Percentiles rank a stretch among this genome's conserved stretches.
phyloP scores from a whole-genome alignment of 1,284 basidiomycete species.

The Trametes versicolor region DNA sequence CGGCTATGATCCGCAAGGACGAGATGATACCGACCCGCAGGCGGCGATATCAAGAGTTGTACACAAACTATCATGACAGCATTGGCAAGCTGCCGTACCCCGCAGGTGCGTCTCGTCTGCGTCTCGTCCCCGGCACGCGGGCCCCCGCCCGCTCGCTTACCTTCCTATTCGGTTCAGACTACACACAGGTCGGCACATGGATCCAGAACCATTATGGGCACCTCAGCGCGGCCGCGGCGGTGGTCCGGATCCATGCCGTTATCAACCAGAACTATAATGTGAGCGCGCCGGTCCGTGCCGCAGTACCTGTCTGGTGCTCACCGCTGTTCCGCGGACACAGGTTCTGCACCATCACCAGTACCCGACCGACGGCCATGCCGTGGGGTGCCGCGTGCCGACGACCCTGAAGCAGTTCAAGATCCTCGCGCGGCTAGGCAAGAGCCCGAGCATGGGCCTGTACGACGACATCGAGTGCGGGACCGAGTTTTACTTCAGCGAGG shows the following conservation, averaged over 20 bases:
- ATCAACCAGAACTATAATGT: conserved; percentile 69
- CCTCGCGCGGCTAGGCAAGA: conserved; percentile 67
- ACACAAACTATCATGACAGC: conserved; percentile 50
- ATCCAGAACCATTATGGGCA: conserved; percentile 62
- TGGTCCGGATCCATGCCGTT: conserved; percentile 75
- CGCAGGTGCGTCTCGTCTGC: conserved; percentile 50
- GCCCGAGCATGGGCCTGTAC: conserved; percentile 62
- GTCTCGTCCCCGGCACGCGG: no score
- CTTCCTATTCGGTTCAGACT: conserved; percentile 52
- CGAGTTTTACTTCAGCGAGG: conserved; percentile 72
- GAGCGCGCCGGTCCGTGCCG: conserved; percentile 2
- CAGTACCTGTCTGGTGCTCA: neutral
- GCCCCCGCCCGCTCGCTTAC: neutral
- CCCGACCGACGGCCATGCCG: conserved; percentile 6
- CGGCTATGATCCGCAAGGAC: conserved; percentile 74
- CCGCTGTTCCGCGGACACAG: conserved; percentile 33
- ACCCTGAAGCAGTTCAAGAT: conserved; percentile 79
- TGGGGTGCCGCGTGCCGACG: conserved; percentile 61
- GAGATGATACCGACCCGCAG: conserved; percentile 67
- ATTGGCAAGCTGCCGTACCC: conserved; percentile 62
- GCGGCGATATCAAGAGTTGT: conserved; percentile 61
- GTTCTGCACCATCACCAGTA: conserved; percentile 28
- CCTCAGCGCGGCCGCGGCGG: conserved; percentile 65
- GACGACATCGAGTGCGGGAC: conserved; percentile 69
- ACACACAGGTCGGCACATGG: conserved; percentile 66